Base-by-base conservation (phyloP, 2,329 filamentous ascomycete genomes). In the Phialophora chinensis region DNA sequence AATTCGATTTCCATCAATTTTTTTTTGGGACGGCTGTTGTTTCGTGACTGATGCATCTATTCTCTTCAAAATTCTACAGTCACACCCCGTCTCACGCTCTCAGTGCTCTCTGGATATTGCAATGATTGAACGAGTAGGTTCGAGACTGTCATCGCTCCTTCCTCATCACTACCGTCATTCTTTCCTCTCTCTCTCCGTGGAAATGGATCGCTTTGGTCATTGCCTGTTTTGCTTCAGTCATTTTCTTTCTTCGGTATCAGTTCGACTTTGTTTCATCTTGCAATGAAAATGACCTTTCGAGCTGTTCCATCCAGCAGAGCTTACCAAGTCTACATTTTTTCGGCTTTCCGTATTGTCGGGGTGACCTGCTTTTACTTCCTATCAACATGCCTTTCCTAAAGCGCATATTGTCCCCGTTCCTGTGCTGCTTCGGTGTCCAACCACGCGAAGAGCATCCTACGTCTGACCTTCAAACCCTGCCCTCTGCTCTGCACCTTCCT, bases 401-500 rank as follows among this genome's bases (percentile, higher is more conserved):
- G 23, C 42, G 54, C 10, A 23, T 60, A 12, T 29, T 67, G 25
- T 69, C 68, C 8, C 62, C 59, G 25, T 35, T 67, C 17, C 49
- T 67, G 25, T 69, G 65, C 29, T 69, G 68, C 52, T 63, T 69
- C 31, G 60, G 60, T 33, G 20, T 59, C 33, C 54, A 20, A 6
- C 17, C 58, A 8, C 25, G 58, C 42, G 68, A 67, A 27, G 54
- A 60, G 5, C 29, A 54, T 8, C 3, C 61, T 23, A 33, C 60
- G 4, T 62, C 67, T 29, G 62, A 69, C 49, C 67, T 66, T 17
- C 50, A 54, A 5, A 65, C 62, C 42, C 57, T 63, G 4, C 65
- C 66, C n/a, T 71, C 69, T 11, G 59, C 65, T 23, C 47, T 69
- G 17, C 59, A 50, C 17, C 56, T 69, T 10, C 60, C 69, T 23